Evolutionary conservation across 106 monocot genomes (phyloP), one percentile per base, ranked within the genome.

Genomic region (Ottelia alismoides): DNA sequence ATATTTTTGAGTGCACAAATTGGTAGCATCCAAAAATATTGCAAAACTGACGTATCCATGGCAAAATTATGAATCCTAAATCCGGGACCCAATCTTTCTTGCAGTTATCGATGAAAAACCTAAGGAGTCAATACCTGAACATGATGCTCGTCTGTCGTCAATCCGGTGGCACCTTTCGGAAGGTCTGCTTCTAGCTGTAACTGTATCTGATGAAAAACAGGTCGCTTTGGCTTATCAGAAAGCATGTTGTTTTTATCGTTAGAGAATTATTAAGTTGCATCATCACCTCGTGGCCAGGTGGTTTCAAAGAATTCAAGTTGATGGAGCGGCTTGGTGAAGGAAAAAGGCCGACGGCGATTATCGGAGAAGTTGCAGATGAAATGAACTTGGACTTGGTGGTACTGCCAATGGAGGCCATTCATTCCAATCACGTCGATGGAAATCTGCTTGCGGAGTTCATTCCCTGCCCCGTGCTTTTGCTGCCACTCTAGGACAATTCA

Each of bases 151-250:
- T 32, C 20, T 91, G 30, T 78, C 91, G 31, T 81, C 72, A 64
- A 85, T 91, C 25, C 51, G 91, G 65, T 85, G 85, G 85, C 91
- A 91, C 43, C 81, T 91, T 35, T 91, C 91, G 23, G 91, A 91
- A 85, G 91, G 91, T 85, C 47, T 21, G 61, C 68, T n/a, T n/a
- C n/a, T n/a, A n/a, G 20, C 27, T 18, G 3, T 58, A 22, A 14
- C 18, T 6, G 23, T 20, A 2, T 25, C 16, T 3, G 6, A n/a
- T n/a, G n/a, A n/a, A n/a, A n/a, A n/a, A n/a, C n/a, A n/a, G n/a
- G n/a, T n/a, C n/a, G n/a, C n/a, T n/a, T n/a, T n/a, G n/a, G n/a
- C n/a, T n/a, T n/a, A n/a, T n/a, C n/a, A n/a, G n/a, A n/a, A n/a
- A n/a, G n/a, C n/a, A n/a, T n/a, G n/a, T n/a, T n/a, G n/a, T n/a